Percentiles rank a stretch among this genome's conserved stretches.
phyloP scores from a whole-genome alignment of 371 early-diverging fungal genomes.

The Mucor racemosus region DNA sequence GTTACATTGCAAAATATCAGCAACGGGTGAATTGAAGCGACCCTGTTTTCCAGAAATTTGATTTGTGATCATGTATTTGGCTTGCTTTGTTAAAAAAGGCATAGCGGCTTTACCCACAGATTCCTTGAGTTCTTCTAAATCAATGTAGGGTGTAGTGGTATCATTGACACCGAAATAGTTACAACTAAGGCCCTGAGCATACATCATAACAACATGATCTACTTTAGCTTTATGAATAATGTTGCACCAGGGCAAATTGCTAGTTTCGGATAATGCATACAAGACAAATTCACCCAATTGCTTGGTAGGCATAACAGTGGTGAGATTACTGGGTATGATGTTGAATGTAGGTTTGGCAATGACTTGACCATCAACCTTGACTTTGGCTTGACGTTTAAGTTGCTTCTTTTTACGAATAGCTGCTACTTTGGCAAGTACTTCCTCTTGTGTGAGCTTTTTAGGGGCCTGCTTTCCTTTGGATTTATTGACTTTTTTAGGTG shows the following conservation, averaged over 20 bases:
- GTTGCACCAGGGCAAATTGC: conserved; percentile 34
- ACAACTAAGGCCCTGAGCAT: conserved; percentile 43
- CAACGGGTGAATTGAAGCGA: conserved; percentile 34
- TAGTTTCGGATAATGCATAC: conserved; percentile 38
- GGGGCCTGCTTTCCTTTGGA: conserved; percentile 8
- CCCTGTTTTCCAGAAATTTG: conserved; percentile 35
- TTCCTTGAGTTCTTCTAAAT: conserved; percentile 18
- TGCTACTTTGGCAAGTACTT: conserved; percentile 27
- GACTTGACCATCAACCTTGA: conserved; percentile 20
- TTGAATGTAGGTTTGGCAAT: conserved; percentile 29
- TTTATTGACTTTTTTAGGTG: conserved; percentile 14
- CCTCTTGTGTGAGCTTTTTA: conserved; percentile 17
- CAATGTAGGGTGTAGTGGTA: conserved; percentile 20
- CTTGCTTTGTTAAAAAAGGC: conserved; percentile 35
- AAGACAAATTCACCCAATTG: conserved; percentile 44
- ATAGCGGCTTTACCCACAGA: conserved; percentile 40
- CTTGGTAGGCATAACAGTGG: conserved; percentile 20
- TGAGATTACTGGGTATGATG: conserved; percentile 24
- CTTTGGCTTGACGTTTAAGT: conserved; percentile 19
- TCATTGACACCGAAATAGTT: conserved; percentile 31
- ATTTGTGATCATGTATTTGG: conserved; percentile 43
- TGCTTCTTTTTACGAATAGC: conserved; percentile 32
- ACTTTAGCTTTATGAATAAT: conserved; percentile 33
- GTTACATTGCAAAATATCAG: conserved; percentile 42
- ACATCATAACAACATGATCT: conserved; percentile 37